Evolutionary conservation across 768 basidiomycete genomes (phyloP), one percentile per base, ranked within the genome.

Genomic region (Pulveroboletus ravenelii): DNA sequence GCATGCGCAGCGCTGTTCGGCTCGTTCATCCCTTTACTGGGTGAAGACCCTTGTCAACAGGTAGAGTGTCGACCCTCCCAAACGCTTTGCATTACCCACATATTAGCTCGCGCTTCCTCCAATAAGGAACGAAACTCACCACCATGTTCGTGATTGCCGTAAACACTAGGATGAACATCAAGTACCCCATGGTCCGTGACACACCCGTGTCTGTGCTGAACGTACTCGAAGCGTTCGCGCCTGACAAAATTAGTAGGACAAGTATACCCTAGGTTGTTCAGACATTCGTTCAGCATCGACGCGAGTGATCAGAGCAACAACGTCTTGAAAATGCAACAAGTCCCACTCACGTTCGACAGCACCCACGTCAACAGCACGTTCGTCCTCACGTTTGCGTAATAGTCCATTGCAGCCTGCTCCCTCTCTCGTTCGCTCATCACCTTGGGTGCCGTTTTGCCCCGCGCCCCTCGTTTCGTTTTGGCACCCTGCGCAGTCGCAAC

Each of bases 371-470:
- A 72, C 39, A 94, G 67, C 31, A 77, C 87, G 70, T 93, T 92
- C 7, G 90, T 92, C 55, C 91, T 73, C 47, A 93, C 88, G 59
- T 83, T 84, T 1, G 90, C 89, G 66, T 93, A 94, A 70, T 93
- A 93, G 58, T 91, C 89, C 62, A 83, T 85, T 10, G 87, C 87
- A 1, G 77, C 78, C 55, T 83, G 78, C 56, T 91, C 87, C 62
- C 76, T 81, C 65, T 90, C 88, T 12, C 79, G 77, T 15, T 73
- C 68, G 23, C 66, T 78, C 52, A 69, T 67, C 32, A 20, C 53
- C 27, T 58, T 62, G 5, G 59, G 46, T 47, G 44, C 67, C 4
- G n/a, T 63, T 14, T 56, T 55, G 2, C 7, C 47, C 29, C 14
- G 48, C 3, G 37, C 18, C 1, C 43, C 54, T 30, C 39, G 52